Conservation (phyloP, 192 early-diverging fungal genomes). For the Entomortierella parvispora region DNA sequence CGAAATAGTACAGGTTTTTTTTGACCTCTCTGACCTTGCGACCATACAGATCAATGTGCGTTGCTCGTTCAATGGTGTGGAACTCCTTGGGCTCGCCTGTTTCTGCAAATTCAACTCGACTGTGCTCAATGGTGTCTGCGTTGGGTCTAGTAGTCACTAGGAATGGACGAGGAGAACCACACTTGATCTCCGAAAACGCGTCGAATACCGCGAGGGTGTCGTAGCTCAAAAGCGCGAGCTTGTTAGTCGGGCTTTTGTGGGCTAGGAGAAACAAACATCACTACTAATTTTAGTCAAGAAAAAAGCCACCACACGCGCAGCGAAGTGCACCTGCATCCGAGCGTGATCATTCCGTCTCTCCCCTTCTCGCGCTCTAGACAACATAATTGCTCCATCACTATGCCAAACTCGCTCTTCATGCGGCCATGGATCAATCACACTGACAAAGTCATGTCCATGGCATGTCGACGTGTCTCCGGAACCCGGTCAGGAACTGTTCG, state of each 20-base stretch:
- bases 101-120: neutral
- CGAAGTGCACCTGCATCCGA: no score
- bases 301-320: no score
- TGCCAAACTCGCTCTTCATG: no score
- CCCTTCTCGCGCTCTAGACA: no score
- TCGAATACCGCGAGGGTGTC: conserved; percentile 6
- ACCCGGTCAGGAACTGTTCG: no score
- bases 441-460: no score
- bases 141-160: conserved; percentile 17
- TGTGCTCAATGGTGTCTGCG: conserved; percentile 20
- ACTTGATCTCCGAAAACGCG: neutral
- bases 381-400: no score
- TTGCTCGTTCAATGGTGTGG: conserved; percentile 7
- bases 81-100: conserved; percentile 20
- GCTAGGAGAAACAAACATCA: no score
- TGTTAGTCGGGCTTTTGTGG: conserved; percentile 4
- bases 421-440: no score
- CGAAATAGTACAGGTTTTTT: neutral
- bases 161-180: conserved; percentile 13
- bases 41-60: conserved; percentile 31
- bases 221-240: conserved; percentile 5
- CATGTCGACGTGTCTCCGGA: no score
- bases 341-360: no score
- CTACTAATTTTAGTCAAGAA: no score
- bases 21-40: neutral